Base-by-base conservation (phyloP, 2,329 filamentous ascomycete genomes). In the Cladosporium colombiae region DNA sequence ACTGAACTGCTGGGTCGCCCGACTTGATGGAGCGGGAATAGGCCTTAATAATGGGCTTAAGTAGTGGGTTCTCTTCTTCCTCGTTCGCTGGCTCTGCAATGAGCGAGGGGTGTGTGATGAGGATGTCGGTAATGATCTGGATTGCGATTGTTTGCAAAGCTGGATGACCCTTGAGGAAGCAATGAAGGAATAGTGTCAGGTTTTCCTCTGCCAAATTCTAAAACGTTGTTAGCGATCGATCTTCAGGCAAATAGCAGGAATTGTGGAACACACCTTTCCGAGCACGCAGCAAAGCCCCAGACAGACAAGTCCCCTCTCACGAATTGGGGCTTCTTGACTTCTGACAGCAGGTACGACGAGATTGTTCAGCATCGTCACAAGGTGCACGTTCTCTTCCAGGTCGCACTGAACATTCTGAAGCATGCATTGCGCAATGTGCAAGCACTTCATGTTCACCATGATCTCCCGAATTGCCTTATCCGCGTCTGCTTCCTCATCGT, bases 301-400 rank as follows among this genome's bases (percentile, higher is more conserved):
- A 73, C 94, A 98, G 23, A 96, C 84, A 14, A 99, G 83, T 21
- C 95, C 95, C 65, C 92, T 87, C 79, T 99, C 95, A 68, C 95
- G 88, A 53, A 99, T 93, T 0, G 93, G 92, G 5, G 92, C 91
- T 75, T 98, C 93, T 72, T 97, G 92, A 74, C 91, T 95, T 70
- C 94, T 89, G 18, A 99, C 94, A 31, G 95, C 95, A 7, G 95
- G 95, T 2, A 99, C 93, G 52, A 99, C 92, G 10, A 99, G 85
- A 70, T 95, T 98, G 82, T 99, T 98, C 59, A 99, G 84, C 91
- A 98, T 97, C n/a, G 91, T 91, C 4, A 96, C 92, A n/a, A 98
- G 81, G 74, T 96, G 90, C 65, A 91, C 89, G 76, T 97, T 97
- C 71, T 93, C 87, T 78, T 97, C 93, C 44, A 98, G 83, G 73